Conservation (phyloP, 768 basidiomycete species). For the Mycena amicta region DNA sequence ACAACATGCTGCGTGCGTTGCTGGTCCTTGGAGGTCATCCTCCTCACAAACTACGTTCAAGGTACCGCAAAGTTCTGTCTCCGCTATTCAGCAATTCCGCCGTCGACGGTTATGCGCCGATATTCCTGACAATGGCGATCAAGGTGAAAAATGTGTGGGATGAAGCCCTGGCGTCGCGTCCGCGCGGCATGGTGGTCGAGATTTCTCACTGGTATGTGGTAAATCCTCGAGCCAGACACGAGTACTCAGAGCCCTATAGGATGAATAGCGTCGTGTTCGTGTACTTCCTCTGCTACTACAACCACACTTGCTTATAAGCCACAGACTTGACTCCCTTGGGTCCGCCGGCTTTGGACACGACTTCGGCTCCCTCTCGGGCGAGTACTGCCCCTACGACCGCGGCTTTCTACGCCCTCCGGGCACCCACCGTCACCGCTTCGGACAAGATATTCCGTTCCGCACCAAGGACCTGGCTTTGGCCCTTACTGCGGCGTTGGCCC, state of each 20-base stretch:
- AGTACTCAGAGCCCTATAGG: background rate
- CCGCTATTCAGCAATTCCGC: constrained; percentile 13
- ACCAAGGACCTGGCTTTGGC: background rate
- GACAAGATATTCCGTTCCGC: constrained; percentile 13
- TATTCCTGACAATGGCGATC: constrained; percentile 7
- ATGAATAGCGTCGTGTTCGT: constrained; percentile 21
- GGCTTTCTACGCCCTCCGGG: constrained; percentile 15
- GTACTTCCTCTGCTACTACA: background rate
- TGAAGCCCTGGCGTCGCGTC: constrained; percentile 8
- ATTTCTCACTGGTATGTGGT: constrained; percentile 16
- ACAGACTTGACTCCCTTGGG: constrained; percentile 37
- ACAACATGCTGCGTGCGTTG: constrained; percentile 8
- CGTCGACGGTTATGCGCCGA: constrained; percentile 1
- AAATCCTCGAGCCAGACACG: background rate
- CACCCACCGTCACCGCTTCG: background rate
- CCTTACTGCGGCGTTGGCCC: constrained; percentile 1
- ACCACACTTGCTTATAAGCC: background rate
- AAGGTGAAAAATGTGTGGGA: constrained; percentile 15
- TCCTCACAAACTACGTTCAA: background rate
- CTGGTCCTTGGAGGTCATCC: background rate
- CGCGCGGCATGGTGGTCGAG: constrained; percentile 18
- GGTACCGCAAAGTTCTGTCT: constrained; percentile 16
- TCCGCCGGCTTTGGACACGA: constrained; percentile 40
- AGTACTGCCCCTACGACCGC: constrained; percentile 31
- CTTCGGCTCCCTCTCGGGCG: constrained; percentile 37